Evolutionary conservation across 495 filamentous ascomycete species (phyloP).

Genomic region (Immersiella caudata): DNA sequence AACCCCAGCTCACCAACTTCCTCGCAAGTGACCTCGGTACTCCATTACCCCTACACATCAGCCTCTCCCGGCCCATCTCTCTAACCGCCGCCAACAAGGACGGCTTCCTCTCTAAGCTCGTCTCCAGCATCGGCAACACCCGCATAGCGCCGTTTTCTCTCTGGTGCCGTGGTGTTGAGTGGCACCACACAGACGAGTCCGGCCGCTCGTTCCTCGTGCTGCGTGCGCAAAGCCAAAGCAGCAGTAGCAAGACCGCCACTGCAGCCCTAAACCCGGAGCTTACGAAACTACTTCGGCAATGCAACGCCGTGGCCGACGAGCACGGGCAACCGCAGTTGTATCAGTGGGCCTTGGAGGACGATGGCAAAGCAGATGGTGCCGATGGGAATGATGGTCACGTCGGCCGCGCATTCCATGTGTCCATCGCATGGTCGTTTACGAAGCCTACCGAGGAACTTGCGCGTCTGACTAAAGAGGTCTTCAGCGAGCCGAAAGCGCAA

Average conservation of each 20-base stretch:
- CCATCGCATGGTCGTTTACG: slow-evolving; percentile 74
- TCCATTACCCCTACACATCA: slow-evolving; percentile 86
- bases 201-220: slow-evolving; percentile 89
- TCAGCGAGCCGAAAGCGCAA: slow-evolving; percentile 22
- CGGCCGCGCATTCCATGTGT: slow-evolving; percentile 70
- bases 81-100: slow-evolving; percentile 68
- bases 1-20: slow-evolving; percentile 56
- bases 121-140: slow-evolving; percentile 29
- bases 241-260: slow-evolving; percentile 21
- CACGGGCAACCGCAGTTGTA: slow-evolving; percentile 80
- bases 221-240: slow-evolving; percentile 40
- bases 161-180: slow-evolving; percentile 36
- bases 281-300: slow-evolving; percentile 62
- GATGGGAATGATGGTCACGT: slow-evolving; percentile 3
- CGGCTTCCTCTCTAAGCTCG: slow-evolving; percentile 57
- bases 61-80: slow-evolving; percentile 74
- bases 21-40: slow-evolving; percentile 75
- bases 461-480: slow-evolving; percentile 35
- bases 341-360: slow-evolving; percentile 30
- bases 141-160: slow-evolving; percentile 44
- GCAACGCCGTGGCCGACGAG: slow-evolving; percentile 61
- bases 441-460: slow-evolving; percentile 43
- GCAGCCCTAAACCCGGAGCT: slow-evolving; percentile 54
- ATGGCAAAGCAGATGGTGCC: slow-evolving; percentile 29
- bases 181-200: slow-evolving; percentile 58